Base-by-base conservation (phyloP, 352 stramenopile genomes). In the Pythium plurisporium region DNA sequence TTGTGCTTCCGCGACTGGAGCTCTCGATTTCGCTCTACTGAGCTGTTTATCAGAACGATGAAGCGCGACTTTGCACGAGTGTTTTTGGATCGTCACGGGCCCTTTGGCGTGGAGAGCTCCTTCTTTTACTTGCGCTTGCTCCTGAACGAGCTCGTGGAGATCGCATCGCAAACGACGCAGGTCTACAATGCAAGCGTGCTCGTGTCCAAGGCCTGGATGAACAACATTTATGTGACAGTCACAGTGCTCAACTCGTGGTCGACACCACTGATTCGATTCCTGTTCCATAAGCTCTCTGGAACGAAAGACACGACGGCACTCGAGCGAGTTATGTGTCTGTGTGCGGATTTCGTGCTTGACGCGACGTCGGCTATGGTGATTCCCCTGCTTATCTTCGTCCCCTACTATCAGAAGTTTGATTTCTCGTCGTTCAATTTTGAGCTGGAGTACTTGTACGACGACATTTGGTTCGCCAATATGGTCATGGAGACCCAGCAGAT, bases 121-220 rank as follows among this genome's bases (percentile, higher is more conserved):
- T 44, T 64, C 10, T 82, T 71, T 36, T 38, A 65, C 25, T 15
- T 55, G 4, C 42, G 65, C 0, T 78, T 84, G 17, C 49, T 69
- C 0, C 4, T 62, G 3, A 70, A 67, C 1, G 77, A 85, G 27
- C 44, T 74, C 2, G 12, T 85, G 1, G 72, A 85, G 47, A 67
- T 82, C 41, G 57, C 57, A 9, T 76, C 65, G 5, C 76, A 83
- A 34, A 57, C 72, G 1, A 40, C 65, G 3, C 74, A 82, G 33
- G 64, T 71, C 7, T 83, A 83, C 53, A 55, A 62, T 7, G 70
- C 68, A 26, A 86, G 77, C 31, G 42, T 65, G 1, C 45, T 73
- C 0, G 69, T 87, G n/a, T 61, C 74, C 0, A 67, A 65, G 14
- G 48, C 65, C 12, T 84, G 73, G 73, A 70, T 84, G 46, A 87